Evolutionary conservation across 2,329 filamentous ascomycete species (phyloP).

Genomic region (Penicillium glabrum): DNA sequence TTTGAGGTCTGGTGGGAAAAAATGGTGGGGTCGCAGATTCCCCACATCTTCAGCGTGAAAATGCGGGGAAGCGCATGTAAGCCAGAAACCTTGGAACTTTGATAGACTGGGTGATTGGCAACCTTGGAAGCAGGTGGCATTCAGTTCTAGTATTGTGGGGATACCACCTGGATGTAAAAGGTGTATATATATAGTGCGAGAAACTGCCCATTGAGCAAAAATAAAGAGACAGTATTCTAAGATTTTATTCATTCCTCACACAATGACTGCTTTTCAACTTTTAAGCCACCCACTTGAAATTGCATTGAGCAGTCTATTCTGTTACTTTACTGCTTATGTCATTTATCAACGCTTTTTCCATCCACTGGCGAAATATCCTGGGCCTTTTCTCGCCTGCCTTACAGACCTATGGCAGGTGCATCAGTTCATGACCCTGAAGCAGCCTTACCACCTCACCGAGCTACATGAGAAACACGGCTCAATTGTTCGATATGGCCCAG

Average conservation of each 20-base stretch:
- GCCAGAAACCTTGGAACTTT: no score
- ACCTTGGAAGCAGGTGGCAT: not conserved
- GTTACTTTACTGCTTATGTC: not conserved
- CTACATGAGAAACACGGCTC: conserved; percentile 27
- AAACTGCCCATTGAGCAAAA: not conserved
- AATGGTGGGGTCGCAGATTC: not conserved
- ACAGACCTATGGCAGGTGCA: conserved; percentile 33
- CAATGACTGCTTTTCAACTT: not conserved
- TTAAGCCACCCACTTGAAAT: not conserved
- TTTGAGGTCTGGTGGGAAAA: not conserved
- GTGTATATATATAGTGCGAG: not conserved
- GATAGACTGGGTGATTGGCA: no score
- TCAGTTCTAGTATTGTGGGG: not conserved
- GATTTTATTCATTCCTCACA: not conserved
- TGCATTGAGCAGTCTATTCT: not conserved
- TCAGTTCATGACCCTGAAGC: conserved; percentile 26
- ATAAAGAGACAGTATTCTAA: not conserved
- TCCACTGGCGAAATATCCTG: conserved; percentile 30
- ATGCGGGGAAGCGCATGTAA: not conserved
- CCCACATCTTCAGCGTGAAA: not conserved
- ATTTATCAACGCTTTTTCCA: conserved; percentile 20
- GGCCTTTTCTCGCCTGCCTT: conserved; percentile 32
- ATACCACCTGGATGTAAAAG: no score
- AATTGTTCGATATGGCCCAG: conserved; percentile 31
- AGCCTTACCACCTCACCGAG: conserved; percentile 22